A percentile compares a stretch with the other conserved stretches of the same genome.
Conservation (phyloP, 306 rosid species). For the Gynostemma pentaphyllum region DNA sequence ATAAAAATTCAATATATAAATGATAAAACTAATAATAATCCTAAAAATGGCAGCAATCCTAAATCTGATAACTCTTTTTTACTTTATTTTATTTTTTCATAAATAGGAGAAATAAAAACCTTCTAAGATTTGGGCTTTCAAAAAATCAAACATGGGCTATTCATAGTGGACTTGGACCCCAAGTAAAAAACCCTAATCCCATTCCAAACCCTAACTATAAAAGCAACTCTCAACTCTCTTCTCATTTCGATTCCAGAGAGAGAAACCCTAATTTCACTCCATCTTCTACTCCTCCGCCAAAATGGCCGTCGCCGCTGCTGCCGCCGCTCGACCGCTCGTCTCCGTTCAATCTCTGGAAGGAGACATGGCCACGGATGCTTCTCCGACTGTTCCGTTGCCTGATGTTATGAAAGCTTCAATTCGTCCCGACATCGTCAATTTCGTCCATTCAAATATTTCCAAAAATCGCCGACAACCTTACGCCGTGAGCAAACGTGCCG, state of each 20-base stretch:
- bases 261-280: slow-evolving; percentile 24
- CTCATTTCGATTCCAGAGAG: background rate
- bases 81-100: no score
- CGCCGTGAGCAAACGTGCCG: slow-evolving; percentile 63
- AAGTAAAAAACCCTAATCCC: slow-evolving; percentile 1
- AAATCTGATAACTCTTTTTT: no score
- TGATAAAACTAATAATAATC: no score
- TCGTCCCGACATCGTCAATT: slow-evolving; percentile 67
- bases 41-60: no score
- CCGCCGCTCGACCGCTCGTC: slow-evolving; percentile 73
- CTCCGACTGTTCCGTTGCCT: slow-evolving; percentile 34
- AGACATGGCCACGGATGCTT: slow-evolving; percentile 55
- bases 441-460: slow-evolving; percentile 57
- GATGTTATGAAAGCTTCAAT: slow-evolving; percentile 66
- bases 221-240: background rate
- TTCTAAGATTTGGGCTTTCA: background rate
- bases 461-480: slow-evolving; percentile 68
- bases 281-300: background rate
- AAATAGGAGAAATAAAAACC: no score
- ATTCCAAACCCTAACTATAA: background rate
- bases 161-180: background rate
- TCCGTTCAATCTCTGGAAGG: slow-evolving; percentile 60
- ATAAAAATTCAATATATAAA: no score
- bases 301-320: slow-evolving; percentile 63
- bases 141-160: background rate